These are phyloP conservation scores for Anisogramma anomala DNA, from an alignment of 2,329 filamentous ascomycete species.

Conservation along the genomic window DNA sequence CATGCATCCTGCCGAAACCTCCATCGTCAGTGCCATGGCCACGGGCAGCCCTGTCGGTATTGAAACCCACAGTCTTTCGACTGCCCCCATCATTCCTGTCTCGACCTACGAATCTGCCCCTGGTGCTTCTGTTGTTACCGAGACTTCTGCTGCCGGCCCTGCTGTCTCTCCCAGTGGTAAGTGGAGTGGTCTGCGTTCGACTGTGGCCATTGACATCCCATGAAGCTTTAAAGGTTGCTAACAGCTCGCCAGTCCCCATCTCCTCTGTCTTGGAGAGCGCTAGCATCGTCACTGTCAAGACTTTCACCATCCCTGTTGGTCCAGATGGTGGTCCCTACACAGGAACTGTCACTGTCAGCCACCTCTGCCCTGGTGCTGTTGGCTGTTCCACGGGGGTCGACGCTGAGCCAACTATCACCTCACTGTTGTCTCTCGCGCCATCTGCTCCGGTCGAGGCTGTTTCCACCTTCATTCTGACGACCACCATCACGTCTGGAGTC, in stretches of 20 bases:
- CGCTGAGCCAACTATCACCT: neutral
- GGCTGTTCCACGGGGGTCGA: neutral
- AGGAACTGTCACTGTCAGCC: conserved; percentile 15
- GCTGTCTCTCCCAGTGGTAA: conserved; percentile 9
- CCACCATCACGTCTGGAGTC: conserved; percentile 12
- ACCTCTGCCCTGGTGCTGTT: neutral
- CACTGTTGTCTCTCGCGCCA: conserved; percentile 3
- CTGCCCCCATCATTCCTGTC: conserved; percentile 16
- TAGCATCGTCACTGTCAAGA: conserved; percentile 2
- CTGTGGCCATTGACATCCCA: conserved; percentile 1
- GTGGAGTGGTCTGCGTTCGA: neutral
- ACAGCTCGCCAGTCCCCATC: neutral
- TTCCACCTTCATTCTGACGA: conserved; percentile 14
- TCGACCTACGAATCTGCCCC: conserved; percentile 4
- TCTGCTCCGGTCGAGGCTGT: conserved; percentile 7
- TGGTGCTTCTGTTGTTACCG: conserved; percentile 1
- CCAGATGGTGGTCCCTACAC: conserved; percentile 4
- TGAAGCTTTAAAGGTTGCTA: neutral
- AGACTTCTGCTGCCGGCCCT: neutral
- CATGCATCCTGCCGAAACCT: conserved; percentile 23
- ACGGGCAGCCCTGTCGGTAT: conserved; percentile 14
- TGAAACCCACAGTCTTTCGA: conserved; percentile 14
- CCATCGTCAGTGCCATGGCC: conserved; percentile 7
- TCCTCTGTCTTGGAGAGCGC: neutral
- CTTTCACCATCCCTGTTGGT: conserved; percentile 7